Evolutionary conservation across 2,329 filamentous ascomycete species (phyloP).

Genomic region (Penicillium sp.): DNA sequence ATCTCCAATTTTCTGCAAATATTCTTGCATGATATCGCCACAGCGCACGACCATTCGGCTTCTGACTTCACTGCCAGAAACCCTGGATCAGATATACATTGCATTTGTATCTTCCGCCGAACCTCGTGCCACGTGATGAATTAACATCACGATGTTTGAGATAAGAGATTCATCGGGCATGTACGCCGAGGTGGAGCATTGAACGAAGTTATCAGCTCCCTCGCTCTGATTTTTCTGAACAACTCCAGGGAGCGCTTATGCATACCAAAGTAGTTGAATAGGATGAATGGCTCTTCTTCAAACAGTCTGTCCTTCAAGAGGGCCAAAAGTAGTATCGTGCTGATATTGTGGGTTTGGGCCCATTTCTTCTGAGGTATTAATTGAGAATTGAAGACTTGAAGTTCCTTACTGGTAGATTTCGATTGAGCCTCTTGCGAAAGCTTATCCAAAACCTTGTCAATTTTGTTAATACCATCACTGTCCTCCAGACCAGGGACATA

Average conservation of each 20-base stretch:
- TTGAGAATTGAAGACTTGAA: background rate
- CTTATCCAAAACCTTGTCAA: background rate
- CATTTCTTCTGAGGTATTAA: background rate
- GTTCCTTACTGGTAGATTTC: background rate
- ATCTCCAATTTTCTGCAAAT: constrained; percentile 32
- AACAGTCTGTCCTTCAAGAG: constrained; percentile 16
- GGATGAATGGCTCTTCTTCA: constrained; percentile 32
- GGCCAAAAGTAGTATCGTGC: background rate
- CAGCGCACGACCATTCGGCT: constrained; percentile 32
- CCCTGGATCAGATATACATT: no score
- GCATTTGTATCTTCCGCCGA: no score
- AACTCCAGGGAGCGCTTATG: constrained; percentile 33
- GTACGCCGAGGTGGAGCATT: constrained; percentile 31
- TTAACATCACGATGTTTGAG: constrained; percentile 24
- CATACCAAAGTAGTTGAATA: constrained; percentile 38
- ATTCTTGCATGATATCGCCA: constrained; percentile 32
- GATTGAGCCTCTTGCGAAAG: background rate
- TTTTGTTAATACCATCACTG: background rate
- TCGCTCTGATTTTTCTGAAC: constrained; percentile 28
- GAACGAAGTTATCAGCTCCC: no score
- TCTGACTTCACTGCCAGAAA: background rate
- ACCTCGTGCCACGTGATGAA: no score
- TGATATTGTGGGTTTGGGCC: background rate
- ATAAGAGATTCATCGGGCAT: constrained; percentile 32
- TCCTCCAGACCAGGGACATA: background rate